Percentiles rank a stretch among this genome's conserved stretches.
Evolutionary conservation across 2,329 filamentous ascomycete genomes (phyloP).

Genomic region (Fonsecaea monophora): DNA sequence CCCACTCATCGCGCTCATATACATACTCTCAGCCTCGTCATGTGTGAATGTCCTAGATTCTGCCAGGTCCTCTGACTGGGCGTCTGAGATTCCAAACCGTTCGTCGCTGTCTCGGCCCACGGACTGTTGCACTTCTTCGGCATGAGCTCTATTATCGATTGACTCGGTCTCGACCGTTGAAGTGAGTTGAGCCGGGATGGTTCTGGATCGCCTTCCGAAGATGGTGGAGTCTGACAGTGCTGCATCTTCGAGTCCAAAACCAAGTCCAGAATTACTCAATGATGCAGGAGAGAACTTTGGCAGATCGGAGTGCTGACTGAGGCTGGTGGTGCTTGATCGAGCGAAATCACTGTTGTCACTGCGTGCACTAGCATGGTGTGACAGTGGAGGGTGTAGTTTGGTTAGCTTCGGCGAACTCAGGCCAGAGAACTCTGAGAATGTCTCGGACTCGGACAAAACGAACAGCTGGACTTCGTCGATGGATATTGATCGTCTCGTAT

Average conservation of each 20-base stretch:
- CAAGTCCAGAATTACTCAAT: conserved; percentile 27
- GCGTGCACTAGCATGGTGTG: conserved; percentile 19
- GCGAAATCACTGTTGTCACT: conserved; percentile 22
- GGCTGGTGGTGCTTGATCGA: conserved; percentile 27
- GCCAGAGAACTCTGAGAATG: conserved; percentile 36
- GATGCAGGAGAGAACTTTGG: conserved; percentile 27
- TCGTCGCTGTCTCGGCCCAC: not conserved
- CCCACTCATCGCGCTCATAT: conserved; percentile 63
- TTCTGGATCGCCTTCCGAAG: conserved; percentile 17
- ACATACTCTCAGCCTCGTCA: conserved; percentile 59
- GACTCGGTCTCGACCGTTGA: conserved; percentile 18
- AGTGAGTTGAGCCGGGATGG: conserved; percentile 6
- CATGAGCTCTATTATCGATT: conserved; percentile 28
- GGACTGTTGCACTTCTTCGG: conserved; percentile 10
- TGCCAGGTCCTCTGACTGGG: conserved; percentile 47
- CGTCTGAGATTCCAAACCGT: not conserved
- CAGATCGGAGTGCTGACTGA: conserved; percentile 28
- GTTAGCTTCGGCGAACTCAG: conserved; percentile 35
- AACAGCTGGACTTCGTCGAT: conserved; percentile 36
- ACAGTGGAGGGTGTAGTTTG: conserved; percentile 30
- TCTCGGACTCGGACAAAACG: conserved; percentile 35
- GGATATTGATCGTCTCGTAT: conserved; percentile 29
- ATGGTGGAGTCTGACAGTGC: conserved; percentile 28
- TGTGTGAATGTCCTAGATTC: conserved; percentile 57
- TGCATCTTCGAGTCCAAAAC: conserved; percentile 27